phyloP scores from a whole-genome alignment of 495 filamentous ascomycete genomes.

The Pyronema omphalodes region DNA sequence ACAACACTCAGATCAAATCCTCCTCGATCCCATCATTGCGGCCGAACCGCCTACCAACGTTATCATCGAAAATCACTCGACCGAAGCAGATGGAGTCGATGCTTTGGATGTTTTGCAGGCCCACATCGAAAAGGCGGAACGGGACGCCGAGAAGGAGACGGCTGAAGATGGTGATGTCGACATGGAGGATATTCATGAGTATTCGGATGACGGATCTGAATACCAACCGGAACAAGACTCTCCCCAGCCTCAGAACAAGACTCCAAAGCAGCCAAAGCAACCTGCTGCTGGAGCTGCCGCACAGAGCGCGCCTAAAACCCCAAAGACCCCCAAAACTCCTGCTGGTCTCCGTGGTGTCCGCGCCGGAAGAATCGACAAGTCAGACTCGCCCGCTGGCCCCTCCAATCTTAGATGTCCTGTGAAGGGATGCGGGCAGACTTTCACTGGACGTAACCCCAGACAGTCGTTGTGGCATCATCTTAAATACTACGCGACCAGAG shows the following conservation, averaged over 20 bases:
- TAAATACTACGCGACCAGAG: constrained; percentile 23
- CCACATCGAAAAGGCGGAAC: background rate
- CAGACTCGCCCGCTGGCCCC: constrained; percentile 11
- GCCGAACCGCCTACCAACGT: background rate
- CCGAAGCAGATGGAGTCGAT: background rate
- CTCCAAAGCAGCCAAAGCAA: background rate
- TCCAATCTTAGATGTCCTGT: constrained; percentile 21
- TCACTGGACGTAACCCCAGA: constrained; percentile 22
- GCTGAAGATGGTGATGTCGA: background rate
- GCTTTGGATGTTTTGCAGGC: background rate
- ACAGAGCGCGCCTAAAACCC: background rate
- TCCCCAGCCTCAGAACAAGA: background rate
- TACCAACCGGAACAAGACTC: constrained; percentile 3
- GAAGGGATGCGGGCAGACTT: constrained; percentile 22
- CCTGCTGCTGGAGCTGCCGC: background rate
- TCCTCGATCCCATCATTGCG: background rate
- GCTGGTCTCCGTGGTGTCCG: constrained; percentile 15
- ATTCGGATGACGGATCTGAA: constrained; percentile 3
- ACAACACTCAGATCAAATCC: background rate
- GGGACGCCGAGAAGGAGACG: background rate
- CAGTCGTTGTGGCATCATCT: constrained; percentile 23
- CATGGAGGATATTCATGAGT: constrained; percentile 2
- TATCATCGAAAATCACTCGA: constrained; percentile 6
- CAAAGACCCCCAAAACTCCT: constrained; percentile 15
- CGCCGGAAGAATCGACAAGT: constrained; percentile 17